Base-by-base conservation (phyloP, 208 protist species). In the Crithidia fasciculata region DNA sequence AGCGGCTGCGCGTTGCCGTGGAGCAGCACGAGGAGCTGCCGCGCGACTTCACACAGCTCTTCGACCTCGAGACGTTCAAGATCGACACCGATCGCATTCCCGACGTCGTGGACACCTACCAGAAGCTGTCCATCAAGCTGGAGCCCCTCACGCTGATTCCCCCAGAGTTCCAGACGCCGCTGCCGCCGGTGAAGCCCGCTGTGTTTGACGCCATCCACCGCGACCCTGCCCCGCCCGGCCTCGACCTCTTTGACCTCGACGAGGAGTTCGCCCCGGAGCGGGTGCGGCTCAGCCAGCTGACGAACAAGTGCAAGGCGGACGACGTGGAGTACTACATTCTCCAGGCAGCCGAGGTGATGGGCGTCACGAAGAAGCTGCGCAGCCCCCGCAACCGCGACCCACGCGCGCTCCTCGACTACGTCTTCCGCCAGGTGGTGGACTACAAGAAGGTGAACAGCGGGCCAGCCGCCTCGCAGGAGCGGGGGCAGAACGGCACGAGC, bases 241-340 rank as follows among this genome's bases (percentile, higher is more conserved):
- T 99, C 39, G 98, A 99, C 65, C 87, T 99, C 53, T 99, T 98
- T 80, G 98, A 99, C 81, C 85, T 99, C 7, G 98, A 99, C 72
- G 96, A 98, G 65, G 88, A 98, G 75, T 99, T 99, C 78, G 96
- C 98, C 8, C 96, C 96, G 40, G 96, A 98, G 84, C 86, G 89
- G 50, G 95, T 98, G 59, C 90, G 97, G 5, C 81, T 99, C 6
- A 96, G 93, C 71, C 96, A 98, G 69, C 76, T 98, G 43, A 98
- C 98, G n/a, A 99, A 98, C 81, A 98, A 98, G 72, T 99, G 97
- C 75, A 93, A 95, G 70, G 78, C 91, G 5, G 91, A 98, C 69
- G 92, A 98, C 72, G 84, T 98, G 40, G 91, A 96, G 53, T 98
- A 97, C 81, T 98, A 96, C 82, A 97, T 99, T 71, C 72, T 93